Conservation (phyloP, 108 stramenopile genomes). For the Stephanodiscus minutulus region DNA sequence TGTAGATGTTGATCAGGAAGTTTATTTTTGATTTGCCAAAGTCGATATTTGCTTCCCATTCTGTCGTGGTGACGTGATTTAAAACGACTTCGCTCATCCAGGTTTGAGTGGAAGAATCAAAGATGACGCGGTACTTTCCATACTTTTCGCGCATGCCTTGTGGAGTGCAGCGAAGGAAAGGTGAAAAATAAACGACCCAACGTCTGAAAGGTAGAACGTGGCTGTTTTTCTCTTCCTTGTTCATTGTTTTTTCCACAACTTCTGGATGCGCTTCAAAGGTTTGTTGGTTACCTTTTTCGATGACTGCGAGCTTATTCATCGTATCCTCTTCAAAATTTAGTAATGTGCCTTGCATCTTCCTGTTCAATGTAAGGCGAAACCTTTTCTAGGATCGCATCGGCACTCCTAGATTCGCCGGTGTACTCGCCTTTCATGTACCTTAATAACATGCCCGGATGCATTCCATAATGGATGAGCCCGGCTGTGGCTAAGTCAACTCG, state of each 20-base stretch:
- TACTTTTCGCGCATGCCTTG: slow-evolving; percentile 16
- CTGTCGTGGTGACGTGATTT: not conserved
- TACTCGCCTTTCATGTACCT: slow-evolving; percentile 5
- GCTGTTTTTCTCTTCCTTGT: slow-evolving; percentile 22
- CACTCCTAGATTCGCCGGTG: not conserved
- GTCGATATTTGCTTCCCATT: not conserved
- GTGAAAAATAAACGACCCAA: not conserved
- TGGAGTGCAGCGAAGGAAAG: not conserved
- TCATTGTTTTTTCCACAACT: slow-evolving; percentile 6
- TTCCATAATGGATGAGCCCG: slow-evolving; percentile 6
- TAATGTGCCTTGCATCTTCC: slow-evolving; percentile 6
- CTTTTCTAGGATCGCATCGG: not conserved
- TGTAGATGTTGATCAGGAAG: not conserved
- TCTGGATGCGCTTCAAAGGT: slow-evolving; percentile 4
- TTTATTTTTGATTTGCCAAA: not conserved
- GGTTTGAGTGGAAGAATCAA: not conserved
- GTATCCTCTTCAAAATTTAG: not conserved
- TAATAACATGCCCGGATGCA: not conserved
- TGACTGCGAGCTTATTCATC: not conserved
- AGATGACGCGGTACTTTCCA: not conserved
- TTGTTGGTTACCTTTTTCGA: slow-evolving; percentile 7
- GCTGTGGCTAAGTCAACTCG: not conserved
- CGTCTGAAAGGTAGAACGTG: not conserved
- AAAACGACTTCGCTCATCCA: not conserved
- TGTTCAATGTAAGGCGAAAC: not conserved